Evolutionary conservation across 768 basidiomycete species (phyloP).

Genomic region (Panaeolus cyanescens): DNA sequence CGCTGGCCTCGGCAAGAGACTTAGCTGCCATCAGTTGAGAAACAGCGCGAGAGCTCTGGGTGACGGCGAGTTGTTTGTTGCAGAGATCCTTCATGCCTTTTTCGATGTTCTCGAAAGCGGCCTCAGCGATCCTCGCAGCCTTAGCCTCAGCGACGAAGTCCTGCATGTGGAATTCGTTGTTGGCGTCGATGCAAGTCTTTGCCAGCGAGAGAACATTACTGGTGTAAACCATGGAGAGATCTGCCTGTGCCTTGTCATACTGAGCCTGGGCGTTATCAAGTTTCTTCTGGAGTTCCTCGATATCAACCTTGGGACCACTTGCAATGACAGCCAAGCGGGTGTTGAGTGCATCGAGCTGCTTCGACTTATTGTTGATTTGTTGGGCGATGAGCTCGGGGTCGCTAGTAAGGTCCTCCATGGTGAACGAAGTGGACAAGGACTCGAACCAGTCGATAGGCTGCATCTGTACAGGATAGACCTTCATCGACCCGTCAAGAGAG

Average conservation of each 20-base stretch:
- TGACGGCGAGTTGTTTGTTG: neutral
- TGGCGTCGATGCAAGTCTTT: slow-evolving; percentile 18
- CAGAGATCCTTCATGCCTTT: slow-evolving; percentile 2
- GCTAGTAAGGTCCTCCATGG: slow-evolving; percentile 26
- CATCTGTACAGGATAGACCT: slow-evolving; percentile 27
- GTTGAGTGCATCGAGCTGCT: slow-evolving; percentile 25
- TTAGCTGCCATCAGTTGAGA: slow-evolving; percentile 5
- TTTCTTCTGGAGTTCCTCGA: slow-evolving; percentile 15
- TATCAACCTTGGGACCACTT: slow-evolving; percentile 14
- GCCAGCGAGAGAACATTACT: slow-evolving; percentile 24
- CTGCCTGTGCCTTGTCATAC: slow-evolving; percentile 18
- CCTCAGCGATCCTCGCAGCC: neutral
- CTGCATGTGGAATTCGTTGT: slow-evolving; percentile 9
- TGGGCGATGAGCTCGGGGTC: slow-evolving; percentile 22
- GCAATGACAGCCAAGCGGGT: slow-evolving; percentile 17
- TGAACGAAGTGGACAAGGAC: slow-evolving; percentile 26
- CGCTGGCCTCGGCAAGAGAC: slow-evolving; percentile 6
- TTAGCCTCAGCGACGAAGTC: slow-evolving; percentile 6
- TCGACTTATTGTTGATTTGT: slow-evolving; percentile 23
- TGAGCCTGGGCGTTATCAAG: slow-evolving; percentile 18
- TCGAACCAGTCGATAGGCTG: slow-evolving; percentile 29
- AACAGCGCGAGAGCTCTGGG: neutral
- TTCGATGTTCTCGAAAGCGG: slow-evolving; percentile 4
- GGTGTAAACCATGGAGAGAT: slow-evolving; percentile 17
- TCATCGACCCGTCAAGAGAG: slow-evolving; percentile 25